A percentile compares a stretch with the other conserved stretches of the same genome.
These are phyloP conservation scores for Xylaria acuta DNA, from an alignment of 495 filamentous ascomycete species.

Conservation along the genomic window DNA sequence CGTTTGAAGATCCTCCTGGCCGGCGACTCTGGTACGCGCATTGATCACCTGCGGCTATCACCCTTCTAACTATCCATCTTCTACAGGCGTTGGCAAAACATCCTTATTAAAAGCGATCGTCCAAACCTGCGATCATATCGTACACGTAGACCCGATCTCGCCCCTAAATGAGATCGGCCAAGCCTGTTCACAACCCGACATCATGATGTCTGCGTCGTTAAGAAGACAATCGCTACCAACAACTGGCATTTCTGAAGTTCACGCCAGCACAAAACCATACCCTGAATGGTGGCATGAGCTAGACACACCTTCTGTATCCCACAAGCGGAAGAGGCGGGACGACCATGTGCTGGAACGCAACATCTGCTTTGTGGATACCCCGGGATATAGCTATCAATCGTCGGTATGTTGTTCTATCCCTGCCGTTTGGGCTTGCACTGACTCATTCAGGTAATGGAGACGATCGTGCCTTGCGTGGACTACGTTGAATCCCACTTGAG, in stretches of 20 bases:
- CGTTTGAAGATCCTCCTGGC: slow-evolving; percentile 87
- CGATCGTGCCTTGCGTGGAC: slow-evolving; percentile 66
- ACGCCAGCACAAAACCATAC: slow-evolving; percentile 92
- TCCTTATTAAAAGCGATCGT: slow-evolving; percentile 92
- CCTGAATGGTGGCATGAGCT: slow-evolving; percentile 95
- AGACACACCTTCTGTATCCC: slow-evolving; percentile 72
- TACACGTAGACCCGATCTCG: slow-evolving; percentile 85
- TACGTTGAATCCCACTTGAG: slow-evolving; percentile 80
- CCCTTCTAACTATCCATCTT: slow-evolving; percentile 18
- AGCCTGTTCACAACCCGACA: background rate
- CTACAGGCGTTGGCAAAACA: slow-evolving; percentile 73
- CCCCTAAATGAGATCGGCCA: slow-evolving; percentile 38
- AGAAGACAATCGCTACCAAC: slow-evolving; percentile 45
- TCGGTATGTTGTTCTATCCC: slow-evolving; percentile 53
- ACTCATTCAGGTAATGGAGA: slow-evolving; percentile 59
- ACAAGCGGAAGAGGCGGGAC: slow-evolving; percentile 77
- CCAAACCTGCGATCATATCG: slow-evolving; percentile 93
- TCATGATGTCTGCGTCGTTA: slow-evolving; percentile 30
- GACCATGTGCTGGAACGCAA: slow-evolving; percentile 90
- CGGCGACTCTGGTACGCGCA: slow-evolving; percentile 73
- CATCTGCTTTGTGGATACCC: slow-evolving; percentile 93
- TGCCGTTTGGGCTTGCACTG: background rate
- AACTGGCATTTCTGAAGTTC: slow-evolving; percentile 74
- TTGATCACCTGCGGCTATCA: background rate
- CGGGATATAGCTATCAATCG: slow-evolving; percentile 68